Percentiles rank a stretch among this genome's conserved stretches.
These are phyloP conservation scores for Lecanicillium sp. DNA, from an alignment of 2,329 filamentous ascomycete species.

Conservation along the genomic window DNA sequence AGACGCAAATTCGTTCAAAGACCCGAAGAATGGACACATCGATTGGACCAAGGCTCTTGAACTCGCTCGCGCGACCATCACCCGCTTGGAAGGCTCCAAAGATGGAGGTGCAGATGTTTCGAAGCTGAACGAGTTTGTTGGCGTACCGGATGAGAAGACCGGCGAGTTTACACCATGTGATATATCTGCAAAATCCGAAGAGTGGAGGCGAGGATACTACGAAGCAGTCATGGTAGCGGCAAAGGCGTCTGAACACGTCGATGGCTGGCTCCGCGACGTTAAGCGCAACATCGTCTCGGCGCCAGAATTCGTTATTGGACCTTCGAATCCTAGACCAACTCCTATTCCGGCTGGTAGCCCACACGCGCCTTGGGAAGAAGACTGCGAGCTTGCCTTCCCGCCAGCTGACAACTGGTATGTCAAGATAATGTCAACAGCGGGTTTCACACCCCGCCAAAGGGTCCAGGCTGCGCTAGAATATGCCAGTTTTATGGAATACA, in stretches of 20 bases:
- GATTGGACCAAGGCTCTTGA: conserved; percentile 63
- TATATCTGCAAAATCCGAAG: conserved; percentile 65
- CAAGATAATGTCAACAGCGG: conserved; percentile 70
- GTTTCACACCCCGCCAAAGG: conserved; percentile 70
- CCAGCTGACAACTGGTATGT: conserved; percentile 71
- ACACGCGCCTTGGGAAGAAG: conserved; percentile 61
- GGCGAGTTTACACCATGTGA: conserved; percentile 59
- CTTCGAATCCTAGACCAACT: conserved; percentile 72
- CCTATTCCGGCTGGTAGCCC: conserved; percentile 59
- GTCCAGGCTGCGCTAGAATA: conserved; percentile 76
- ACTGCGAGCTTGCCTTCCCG: conserved; percentile 63
- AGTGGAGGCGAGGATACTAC: conserved; percentile 82
- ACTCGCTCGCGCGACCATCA: conserved; percentile 50
- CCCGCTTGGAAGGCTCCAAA: conserved; percentile 58
- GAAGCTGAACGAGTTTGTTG: conserved; percentile 51
- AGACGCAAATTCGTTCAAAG: conserved; percentile 51
- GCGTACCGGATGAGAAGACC: conserved; percentile 58
- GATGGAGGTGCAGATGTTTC: conserved; percentile 59
- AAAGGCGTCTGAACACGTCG: conserved; percentile 68
- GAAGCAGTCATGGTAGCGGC: conserved; percentile 72
- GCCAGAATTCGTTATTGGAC: conserved; percentile 65
- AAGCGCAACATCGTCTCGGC: conserved; percentile 60
- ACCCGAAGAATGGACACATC: conserved; percentile 41
- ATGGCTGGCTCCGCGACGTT: conserved; percentile 68
- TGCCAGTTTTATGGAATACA: conserved; percentile 78